Base-by-base conservation (phyloP, 2,329 filamentous ascomycete genomes). In the Botrytis hyacinthi region DNA sequence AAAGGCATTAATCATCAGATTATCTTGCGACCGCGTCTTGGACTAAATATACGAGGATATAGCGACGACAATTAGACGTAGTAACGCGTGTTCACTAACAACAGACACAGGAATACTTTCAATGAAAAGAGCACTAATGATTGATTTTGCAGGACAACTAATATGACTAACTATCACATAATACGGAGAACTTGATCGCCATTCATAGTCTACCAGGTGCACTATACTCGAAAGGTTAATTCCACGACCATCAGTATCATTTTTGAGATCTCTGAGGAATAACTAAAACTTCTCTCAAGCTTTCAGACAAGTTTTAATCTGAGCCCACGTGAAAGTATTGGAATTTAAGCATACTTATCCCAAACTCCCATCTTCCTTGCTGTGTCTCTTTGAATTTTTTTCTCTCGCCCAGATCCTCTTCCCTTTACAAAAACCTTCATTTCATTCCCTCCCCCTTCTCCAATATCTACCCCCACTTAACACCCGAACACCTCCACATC, bases 231-330 rank as follows among this genome's bases (percentile, higher is more conserved):
- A 29, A 18, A 57, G n/a, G n/a, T 6, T 9, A 18, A 29, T 4
- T 29, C 6, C 5, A 57, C 14, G 14, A 9, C n/a, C 29, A 18
- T 1, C n/a, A 29, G n/a, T 4, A 57, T 29, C 1, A 29, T 32
- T 29, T 32, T 57, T 18, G 1, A 18, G 16, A 18, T 4, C 14
- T 18, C 14, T 16, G n/a, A 57, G n/a, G 7, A 57, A 32, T 9
- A 57, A 4, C 14, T 32, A 16, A 29, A 29, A 16, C n/a, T 9
- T 1, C 14, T 32, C 51, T 9, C n/a, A 29, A 57, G n/a, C 26
- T 57, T 14, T 4, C n/a, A 18, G 5, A 9, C 14, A 4, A 1
- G 1, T 9, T 18, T 14, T 2, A 0, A 57, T 2, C 18, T 57
- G 6, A 29, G 51, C 5, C n/a, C 14, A 18, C n/a, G 29, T 29